Evolutionary conservation across 2,329 filamentous ascomycete genomes (phyloP), one percentile per base, ranked within the genome.

Genomic region (Neonectria ditissima): DNA sequence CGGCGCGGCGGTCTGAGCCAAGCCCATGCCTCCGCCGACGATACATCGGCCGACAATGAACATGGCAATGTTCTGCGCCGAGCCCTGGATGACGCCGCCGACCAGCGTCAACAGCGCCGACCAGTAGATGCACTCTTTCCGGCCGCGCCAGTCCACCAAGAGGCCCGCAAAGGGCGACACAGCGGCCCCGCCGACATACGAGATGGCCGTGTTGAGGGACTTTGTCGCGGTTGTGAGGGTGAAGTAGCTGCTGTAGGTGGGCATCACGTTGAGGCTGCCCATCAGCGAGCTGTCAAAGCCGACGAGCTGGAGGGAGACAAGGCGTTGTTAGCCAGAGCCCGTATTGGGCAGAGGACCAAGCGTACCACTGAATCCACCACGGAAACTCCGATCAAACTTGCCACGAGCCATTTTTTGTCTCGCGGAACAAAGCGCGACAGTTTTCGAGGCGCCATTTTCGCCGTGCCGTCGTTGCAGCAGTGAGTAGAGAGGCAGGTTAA

Each of bases 71-170:
- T 59, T 59, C 24, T 48, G 44, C 4, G 55, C 32, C 7, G 55
- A 45, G 14, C 60, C 55, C n/a, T 45, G 41, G 26, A 63, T 63
- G 16, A 63, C 32, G 20, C 45, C 60, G 13, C 55, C 55, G n/a
- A 63, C 28, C 9, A 63, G 51, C 11, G 56, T 63, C 11, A 63
- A 20, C 4, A 52, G 26, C 4, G 44, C 50, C 4, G 55, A 52
- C 26, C 30, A 52, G 26, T 55, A 59, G 18, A 63, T 26, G 9
- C 43, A 34, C 26, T 53, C 26, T 20, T 43, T 39, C 3, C 60
- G 55, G 9, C 53, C 59, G 11, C 47, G 54, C 59, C 59, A 57
- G 32, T 73, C 67, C 7, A 78, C 77, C 45, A 62, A 30, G 11
- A 62, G 8, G 20, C 62, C 57, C 4, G 53, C 48, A 18, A 65